These are phyloP conservation scores for Sporothrix luriei DNA, from an alignment of 2,329 filamentous ascomycete genomes.

Conservation along the genomic window DNA sequence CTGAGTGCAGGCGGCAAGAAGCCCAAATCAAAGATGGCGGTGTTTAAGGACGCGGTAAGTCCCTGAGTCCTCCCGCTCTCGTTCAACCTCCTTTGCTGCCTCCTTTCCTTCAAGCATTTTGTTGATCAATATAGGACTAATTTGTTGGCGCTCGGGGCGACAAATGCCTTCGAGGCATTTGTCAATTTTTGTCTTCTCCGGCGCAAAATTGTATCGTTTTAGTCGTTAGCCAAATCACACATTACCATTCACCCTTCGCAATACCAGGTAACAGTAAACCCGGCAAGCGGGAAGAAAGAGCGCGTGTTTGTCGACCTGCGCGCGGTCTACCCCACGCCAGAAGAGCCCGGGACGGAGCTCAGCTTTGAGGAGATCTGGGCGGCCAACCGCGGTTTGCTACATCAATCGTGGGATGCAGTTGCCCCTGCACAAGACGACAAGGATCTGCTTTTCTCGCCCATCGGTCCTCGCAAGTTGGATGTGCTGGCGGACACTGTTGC, in stretches of 20 bases:
- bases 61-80: constrained; percentile 32
- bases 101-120: constrained; percentile 51
- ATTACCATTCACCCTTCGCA: constrained; percentile 69
- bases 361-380: constrained; percentile 94
- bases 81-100: neutral
- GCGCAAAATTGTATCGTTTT: constrained; percentile 47
- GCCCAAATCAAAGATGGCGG: constrained; percentile 76
- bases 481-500: constrained; percentile 40
- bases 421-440: neutral
- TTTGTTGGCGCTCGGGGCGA: constrained; percentile 50
- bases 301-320: constrained; percentile 85
- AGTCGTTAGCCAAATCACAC: constrained; percentile 61
- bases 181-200: constrained; percentile 43
- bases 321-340: constrained; percentile 77
- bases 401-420: constrained; percentile 60
- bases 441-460: constrained; percentile 29
- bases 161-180: constrained; percentile 55
- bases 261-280: constrained; percentile 80
- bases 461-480: constrained; percentile 42
- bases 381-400: constrained; percentile 69
- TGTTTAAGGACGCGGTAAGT: constrained; percentile 97
- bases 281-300: constrained; percentile 79
- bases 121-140: constrained; percentile 98
- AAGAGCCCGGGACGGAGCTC: constrained; percentile 71
- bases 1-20: constrained; percentile 85